A percentile compares a stretch with the other conserved stretches of the same genome.
phyloP scores from a whole-genome alignment of 2,329 filamentous ascomycete genomes.

The Sarocladiaceae sp. region DNA sequence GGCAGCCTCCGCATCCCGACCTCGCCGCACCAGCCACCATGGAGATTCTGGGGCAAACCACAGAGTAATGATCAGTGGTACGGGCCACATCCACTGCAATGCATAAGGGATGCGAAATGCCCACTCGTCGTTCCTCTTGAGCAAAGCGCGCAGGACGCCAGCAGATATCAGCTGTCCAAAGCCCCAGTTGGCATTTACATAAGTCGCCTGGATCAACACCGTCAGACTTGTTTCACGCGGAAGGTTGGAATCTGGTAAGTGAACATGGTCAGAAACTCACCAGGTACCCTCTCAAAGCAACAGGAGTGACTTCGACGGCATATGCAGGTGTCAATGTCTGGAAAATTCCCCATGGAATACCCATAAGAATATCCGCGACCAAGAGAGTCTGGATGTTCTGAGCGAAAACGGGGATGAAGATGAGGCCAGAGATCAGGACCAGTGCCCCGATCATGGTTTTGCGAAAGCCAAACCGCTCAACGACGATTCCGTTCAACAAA shows the following conservation, averaged over 20 bases:
- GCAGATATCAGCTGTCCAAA: slow-evolving; percentile 31
- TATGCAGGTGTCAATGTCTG: slow-evolving; percentile 52
- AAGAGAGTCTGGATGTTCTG: slow-evolving; percentile 46
- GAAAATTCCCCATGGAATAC: slow-evolving; percentile 49
- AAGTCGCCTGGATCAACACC: slow-evolving; percentile 22
- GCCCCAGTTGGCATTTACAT: slow-evolving; percentile 40
- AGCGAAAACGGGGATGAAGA: slow-evolving; percentile 54
- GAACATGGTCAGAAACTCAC: slow-evolving; percentile 11
- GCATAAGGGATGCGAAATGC: slow-evolving; percentile 32
- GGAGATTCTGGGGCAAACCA: slow-evolving; percentile 26
- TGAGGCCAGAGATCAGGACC: slow-evolving; percentile 41
- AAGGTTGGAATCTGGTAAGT: background rate
- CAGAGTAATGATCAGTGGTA: slow-evolving; percentile 24
- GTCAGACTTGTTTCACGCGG: background rate
- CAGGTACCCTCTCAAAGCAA: slow-evolving; percentile 27
- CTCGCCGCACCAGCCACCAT: slow-evolving; percentile 24
- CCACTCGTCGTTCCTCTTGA: slow-evolving; percentile 21
- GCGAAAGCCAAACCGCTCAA: slow-evolving; percentile 55
- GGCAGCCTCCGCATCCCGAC: slow-evolving; percentile 35
- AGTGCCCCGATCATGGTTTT: slow-evolving; percentile 52
- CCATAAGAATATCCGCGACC: slow-evolving; percentile 50
- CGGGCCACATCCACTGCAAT: slow-evolving; percentile 27
- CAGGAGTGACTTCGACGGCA: slow-evolving; percentile 60
- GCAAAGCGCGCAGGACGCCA: slow-evolving; percentile 24
- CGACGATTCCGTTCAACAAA: slow-evolving; percentile 53